Evolutionary conservation across 108 stramenopile genomes (phyloP), one percentile per base, ranked within the genome.

Genomic region (Aurantiochytrium sp.): DNA sequence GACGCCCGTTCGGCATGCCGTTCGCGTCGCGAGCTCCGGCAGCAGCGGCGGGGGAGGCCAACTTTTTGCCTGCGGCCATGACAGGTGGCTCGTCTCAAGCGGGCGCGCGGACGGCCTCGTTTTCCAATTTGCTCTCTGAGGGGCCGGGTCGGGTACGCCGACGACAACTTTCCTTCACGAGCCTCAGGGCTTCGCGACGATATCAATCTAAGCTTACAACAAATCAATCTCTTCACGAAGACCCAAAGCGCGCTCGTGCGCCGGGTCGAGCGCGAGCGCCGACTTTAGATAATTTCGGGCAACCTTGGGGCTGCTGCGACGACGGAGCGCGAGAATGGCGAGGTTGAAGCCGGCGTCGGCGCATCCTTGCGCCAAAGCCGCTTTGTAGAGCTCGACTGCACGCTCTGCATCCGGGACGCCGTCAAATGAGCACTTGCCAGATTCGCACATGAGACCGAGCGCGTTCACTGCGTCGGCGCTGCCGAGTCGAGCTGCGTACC

Each of bases 371-470:
- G 37, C 37, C 1, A 45, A 48, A 0, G 69, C 37, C 6, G 37
- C 10, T 5, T 17, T 12, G 37, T 81, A 81, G 42, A 81, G n/a
- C 12, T 81, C 1, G 19, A 22, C 12, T 81, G 69, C 69, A 6
- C 69, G 37, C 2, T 81, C 42, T 12, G 24, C 5, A 39, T 81
- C 45, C 12, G 22, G 12, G 24, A 19, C 5, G 17, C 37, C 36
- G 17, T 24, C 8, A 34, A 22, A 52, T 15, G 15, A 27, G 45
- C 69, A 81, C n/a, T 41, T 48, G 5, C 69, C 69, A 81, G 69
- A 45, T 39, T 81, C 69, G 69, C 37, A 81, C 69, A 81, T 45
- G 69, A 81, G 69, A n/a, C 69, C 69, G 6, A 81, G 69, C 21
- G 69, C 69, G 45, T 81, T 81, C 12, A 81, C 8, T 41, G 69